These are phyloP conservation scores for Allium fistulosum DNA, from an alignment of 106 monocot genomes.

Conservation along the genomic window DNA sequence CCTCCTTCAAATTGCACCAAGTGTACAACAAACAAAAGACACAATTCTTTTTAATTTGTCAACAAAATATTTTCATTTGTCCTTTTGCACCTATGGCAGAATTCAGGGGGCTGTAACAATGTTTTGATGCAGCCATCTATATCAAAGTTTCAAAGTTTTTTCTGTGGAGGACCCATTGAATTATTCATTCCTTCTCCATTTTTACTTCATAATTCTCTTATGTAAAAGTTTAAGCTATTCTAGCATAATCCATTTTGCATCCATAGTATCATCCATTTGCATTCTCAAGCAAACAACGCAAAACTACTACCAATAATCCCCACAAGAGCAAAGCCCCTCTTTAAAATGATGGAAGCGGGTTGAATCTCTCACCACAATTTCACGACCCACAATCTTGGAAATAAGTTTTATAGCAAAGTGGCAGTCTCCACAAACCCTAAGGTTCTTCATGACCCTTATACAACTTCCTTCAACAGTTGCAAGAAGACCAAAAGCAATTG, in stretches of 20 bases:
- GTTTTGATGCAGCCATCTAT: no score
- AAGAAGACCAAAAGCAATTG: slow-evolving; percentile 56
- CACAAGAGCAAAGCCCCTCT: slow-evolving; percentile 58
- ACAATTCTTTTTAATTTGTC: no score
- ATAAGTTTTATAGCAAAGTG: slow-evolving; percentile 52
- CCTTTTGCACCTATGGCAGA: no score
- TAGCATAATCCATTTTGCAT: neutral
- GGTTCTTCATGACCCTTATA: slow-evolving; percentile 63
- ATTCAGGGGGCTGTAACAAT: no score
- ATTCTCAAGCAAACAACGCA: neutral
- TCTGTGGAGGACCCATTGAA: no score
- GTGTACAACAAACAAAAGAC: no score
- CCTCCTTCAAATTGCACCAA: no score
- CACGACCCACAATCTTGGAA: slow-evolving; percentile 36
- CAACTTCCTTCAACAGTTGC: slow-evolving; percentile 40
- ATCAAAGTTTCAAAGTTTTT: no score
- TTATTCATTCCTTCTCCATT: no score
- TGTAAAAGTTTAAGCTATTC: no score
- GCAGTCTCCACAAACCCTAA: slow-evolving; percentile 66
- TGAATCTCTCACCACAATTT: slow-evolving; percentile 63
- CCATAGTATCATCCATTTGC: neutral
- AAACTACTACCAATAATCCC: slow-evolving; percentile 42
- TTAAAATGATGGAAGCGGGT: slow-evolving; percentile 63
- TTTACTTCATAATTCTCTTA: no score
- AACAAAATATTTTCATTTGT: no score